These are phyloP conservation scores for Pulveroboletus sp. DNA, from an alignment of 768 basidiomycete genomes.

Conservation along the genomic window DNA sequence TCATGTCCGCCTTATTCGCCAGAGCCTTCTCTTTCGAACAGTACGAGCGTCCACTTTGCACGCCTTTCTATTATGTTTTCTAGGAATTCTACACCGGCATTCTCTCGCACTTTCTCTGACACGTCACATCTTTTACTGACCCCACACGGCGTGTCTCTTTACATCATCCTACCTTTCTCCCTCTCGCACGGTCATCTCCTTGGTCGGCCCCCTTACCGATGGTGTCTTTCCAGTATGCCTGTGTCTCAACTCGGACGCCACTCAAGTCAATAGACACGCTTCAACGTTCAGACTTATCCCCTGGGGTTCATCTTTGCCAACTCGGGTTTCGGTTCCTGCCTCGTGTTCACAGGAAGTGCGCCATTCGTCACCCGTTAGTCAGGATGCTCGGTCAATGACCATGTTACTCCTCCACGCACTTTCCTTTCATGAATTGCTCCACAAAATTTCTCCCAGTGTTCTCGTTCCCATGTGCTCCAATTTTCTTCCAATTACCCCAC, in stretches of 20 bases:
- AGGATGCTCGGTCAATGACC: slow-evolving; percentile 3
- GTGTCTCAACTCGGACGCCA: slow-evolving; percentile 10
- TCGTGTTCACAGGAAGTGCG: slow-evolving; percentile 15
- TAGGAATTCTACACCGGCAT: slow-evolving; percentile 6
- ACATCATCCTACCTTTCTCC: slow-evolving; percentile 19
- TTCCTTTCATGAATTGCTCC: slow-evolving; percentile 13
- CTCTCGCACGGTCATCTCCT: slow-evolving; percentile 13
- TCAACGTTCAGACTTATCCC: slow-evolving; percentile 6
- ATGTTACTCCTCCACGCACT: slow-evolving; percentile 7
- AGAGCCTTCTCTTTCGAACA: slow-evolving; percentile 21
- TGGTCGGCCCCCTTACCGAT: slow-evolving; percentile 7
- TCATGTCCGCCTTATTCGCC: slow-evolving; percentile 28
- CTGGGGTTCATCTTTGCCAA: slow-evolving; percentile 17
- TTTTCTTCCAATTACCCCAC: slow-evolving; percentile 17
- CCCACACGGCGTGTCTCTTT: slow-evolving; percentile 22
- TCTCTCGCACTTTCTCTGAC: slow-evolving; percentile 15
- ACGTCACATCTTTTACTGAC: slow-evolving; percentile 11
- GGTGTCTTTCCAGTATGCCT: slow-evolving; percentile 4
- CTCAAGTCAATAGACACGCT: slow-evolving; percentile 19
- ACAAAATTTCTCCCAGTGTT: slow-evolving; percentile 10
- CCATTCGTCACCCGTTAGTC: slow-evolving; percentile 14
- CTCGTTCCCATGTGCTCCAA: slow-evolving; percentile 2
- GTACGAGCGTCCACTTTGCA: slow-evolving; percentile 9
- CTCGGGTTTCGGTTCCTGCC: slow-evolving; percentile 13
- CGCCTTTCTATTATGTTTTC: slow-evolving; percentile 22